These are phyloP conservation scores for Panaeolus cyanescens DNA, from an alignment of 768 basidiomycete species.

Conservation along the genomic window DNA sequence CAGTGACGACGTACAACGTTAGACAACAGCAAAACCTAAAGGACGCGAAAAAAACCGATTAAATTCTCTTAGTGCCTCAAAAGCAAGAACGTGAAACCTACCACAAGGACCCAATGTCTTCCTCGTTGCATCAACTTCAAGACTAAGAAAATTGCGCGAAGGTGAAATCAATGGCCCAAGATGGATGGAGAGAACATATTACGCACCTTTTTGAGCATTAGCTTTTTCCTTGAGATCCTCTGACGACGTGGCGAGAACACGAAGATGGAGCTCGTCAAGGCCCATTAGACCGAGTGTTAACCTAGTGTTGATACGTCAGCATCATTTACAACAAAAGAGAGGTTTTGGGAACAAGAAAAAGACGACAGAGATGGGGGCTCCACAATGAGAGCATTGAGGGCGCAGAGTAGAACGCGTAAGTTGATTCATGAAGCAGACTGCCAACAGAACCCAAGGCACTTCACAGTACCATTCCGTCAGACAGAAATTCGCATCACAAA, in stretches of 20 bases:
- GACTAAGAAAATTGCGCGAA: conserved; percentile 34
- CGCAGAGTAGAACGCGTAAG: too few species aligned
- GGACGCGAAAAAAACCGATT: background rate
- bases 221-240: conserved; percentile 65
- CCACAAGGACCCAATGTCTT: conserved; percentile 94
- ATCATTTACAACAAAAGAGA: background rate
- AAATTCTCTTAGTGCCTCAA: background rate
- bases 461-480: too few species aligned
- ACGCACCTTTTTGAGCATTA: conserved; percentile 71
- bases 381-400: too few species aligned
- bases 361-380: too few species aligned
- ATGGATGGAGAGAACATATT: background rate
- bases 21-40: conserved; percentile 77
- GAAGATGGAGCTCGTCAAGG: conserved; percentile 88
- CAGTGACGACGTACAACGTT: conserved; percentile 84
- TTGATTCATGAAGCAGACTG: too few species aligned
- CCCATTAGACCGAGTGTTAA: conserved; percentile 94
- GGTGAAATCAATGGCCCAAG: background rate
- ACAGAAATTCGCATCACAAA: too few species aligned
- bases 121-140: conserved; percentile 59
- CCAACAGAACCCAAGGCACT: too few species aligned
- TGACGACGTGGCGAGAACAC: conserved; percentile 81
- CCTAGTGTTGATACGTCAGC: conserved; percentile 34
- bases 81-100: conserved; percentile 30
- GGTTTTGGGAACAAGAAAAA: too few species aligned